Evolutionary conservation across 345 rosid species (phyloP).

Genomic region (Boechera divaricarpa): DNA sequence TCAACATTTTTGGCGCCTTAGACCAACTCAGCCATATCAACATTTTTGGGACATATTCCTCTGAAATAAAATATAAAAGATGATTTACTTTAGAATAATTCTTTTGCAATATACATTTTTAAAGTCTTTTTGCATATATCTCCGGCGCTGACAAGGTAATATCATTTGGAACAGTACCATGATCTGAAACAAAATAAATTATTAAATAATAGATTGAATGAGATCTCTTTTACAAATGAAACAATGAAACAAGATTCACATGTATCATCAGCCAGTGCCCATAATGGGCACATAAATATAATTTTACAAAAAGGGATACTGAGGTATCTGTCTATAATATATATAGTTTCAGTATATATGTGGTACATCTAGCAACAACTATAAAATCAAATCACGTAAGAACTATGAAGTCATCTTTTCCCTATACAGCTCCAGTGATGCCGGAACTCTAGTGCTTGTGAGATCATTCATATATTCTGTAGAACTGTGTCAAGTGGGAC

Average conservation of each 20-base stretch:
- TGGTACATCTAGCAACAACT: constrained; percentile 29
- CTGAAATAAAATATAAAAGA: too few relatives aligned
- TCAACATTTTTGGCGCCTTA: background rate
- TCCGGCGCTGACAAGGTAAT: background rate
- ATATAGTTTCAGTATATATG: constrained; percentile 33
- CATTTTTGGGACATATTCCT: fast-evolving
- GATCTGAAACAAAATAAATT: constrained; percentile 26
- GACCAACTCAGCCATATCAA: constrained; percentile 18
- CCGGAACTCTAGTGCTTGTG: constrained; percentile 35
- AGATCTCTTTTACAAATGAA: constrained; percentile 39
- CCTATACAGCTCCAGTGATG: constrained; percentile 41
- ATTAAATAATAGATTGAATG: constrained; percentile 21
- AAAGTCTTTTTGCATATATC: too few relatives aligned
- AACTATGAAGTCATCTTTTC: constrained; percentile 40
- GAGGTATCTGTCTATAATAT: constrained; percentile 34
- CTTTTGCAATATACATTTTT: too few relatives aligned
- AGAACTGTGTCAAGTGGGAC: background rate
- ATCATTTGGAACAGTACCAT: constrained; percentile 4
- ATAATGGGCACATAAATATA: constrained; percentile 1
- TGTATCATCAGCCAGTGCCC: constrained; percentile 3
- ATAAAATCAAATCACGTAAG: constrained; percentile 38
- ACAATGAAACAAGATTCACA: constrained; percentile 32
- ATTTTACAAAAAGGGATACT: constrained; percentile 33
- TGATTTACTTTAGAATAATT: too few relatives aligned
- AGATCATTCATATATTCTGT: constrained; percentile 41